Percentiles rank a stretch among this genome's conserved stretches.
phyloP scores from a whole-genome alignment of 2,329 filamentous ascomycete genomes.

The Pestalotiopsis sp. region DNA sequence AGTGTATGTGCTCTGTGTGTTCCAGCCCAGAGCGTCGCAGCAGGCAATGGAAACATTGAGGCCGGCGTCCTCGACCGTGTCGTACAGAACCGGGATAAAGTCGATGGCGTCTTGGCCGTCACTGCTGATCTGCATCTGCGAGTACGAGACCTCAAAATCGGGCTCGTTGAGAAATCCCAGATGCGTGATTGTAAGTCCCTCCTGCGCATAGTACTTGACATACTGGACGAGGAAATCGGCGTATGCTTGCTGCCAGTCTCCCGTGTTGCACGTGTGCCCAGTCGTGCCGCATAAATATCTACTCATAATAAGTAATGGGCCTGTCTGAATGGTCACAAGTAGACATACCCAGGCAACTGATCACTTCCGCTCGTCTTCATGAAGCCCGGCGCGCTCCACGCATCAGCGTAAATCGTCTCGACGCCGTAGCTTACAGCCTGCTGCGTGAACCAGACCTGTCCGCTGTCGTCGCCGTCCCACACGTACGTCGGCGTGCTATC shows the following conservation, averaged over 20 bases:
- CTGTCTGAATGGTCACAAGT: background rate
- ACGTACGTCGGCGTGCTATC: slow-evolving; percentile 42
- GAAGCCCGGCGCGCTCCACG: slow-evolving; percentile 50
- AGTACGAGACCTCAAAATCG: slow-evolving; percentile 34
- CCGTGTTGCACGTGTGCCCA: slow-evolving; percentile 39
- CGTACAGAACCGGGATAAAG: slow-evolving; percentile 37
- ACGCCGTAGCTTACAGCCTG: slow-evolving; percentile 46
- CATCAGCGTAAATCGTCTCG: slow-evolving; percentile 43
- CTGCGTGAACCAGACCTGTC: slow-evolving; percentile 56
- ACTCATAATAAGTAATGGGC: slow-evolving; percentile 4
- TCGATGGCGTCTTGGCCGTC: slow-evolving; percentile 30
- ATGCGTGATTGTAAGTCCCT: slow-evolving; percentile 46
- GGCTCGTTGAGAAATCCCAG: slow-evolving; percentile 53
- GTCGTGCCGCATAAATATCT: slow-evolving; percentile 42
- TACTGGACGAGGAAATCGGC: slow-evolving; percentile 52
- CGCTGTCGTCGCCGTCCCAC: slow-evolving; percentile 49
- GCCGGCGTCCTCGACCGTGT: slow-evolving; percentile 40
- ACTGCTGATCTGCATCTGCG: slow-evolving; percentile 37
- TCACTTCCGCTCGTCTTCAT: slow-evolving; percentile 49
- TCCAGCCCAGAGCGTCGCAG: slow-evolving; percentile 39
- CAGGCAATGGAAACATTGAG: slow-evolving; percentile 44
- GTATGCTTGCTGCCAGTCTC: slow-evolving; percentile 52
- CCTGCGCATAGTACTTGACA: slow-evolving; percentile 47
- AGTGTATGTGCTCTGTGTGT: slow-evolving; percentile 17
- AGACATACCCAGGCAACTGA: slow-evolving; percentile 24